Evolutionary conservation across 352 stramenopile genomes (phyloP).

Genomic region (Blastocystis sp.): DNA sequence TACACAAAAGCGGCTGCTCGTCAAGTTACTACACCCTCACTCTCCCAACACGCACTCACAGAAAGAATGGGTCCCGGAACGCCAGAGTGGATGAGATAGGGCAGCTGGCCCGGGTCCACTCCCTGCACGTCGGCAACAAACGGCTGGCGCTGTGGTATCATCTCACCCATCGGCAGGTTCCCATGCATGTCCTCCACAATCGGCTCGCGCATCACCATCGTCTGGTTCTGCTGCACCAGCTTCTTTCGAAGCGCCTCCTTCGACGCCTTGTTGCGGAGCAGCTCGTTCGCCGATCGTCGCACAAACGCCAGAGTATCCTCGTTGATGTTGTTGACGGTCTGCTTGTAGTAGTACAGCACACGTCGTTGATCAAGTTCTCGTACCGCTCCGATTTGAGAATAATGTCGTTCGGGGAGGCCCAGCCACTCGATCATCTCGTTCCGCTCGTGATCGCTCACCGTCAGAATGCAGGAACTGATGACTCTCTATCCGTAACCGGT

Average conservation of each 20-base stretch:
- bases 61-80: background rate
- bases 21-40: background rate
- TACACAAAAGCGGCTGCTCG: background rate
- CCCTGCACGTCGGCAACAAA: slow-evolving; percentile 20
- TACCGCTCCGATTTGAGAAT: slow-evolving; percentile 67
- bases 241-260: slow-evolving; percentile 65
- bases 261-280: slow-evolving; percentile 65
- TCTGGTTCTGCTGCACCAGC: slow-evolving; percentile 28
- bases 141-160: background rate
- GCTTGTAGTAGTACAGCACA: slow-evolving; percentile 67
- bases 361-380: slow-evolving; percentile 60
- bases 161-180: background rate
- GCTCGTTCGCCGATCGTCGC: slow-evolving; percentile 51
- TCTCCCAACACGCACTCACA: background rate
- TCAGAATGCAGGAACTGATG: slow-evolving; percentile 34
- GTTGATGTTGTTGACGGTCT: slow-evolving; percentile 58
- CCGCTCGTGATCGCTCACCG: background rate
- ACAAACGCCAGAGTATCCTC: slow-evolving; percentile 65
- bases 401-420: slow-evolving; percentile 45
- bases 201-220: background rate
- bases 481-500: slow-evolving; percentile 27
- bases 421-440: slow-evolving; percentile 63
- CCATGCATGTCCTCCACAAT: slow-evolving; percentile 10
- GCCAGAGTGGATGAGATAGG: slow-evolving; percentile 5
- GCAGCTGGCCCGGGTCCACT: slow-evolving; percentile 20